Evolutionary conservation across 495 filamentous ascomycete species (phyloP).

Genomic region (Sphaerosporella brunnea): DNA sequence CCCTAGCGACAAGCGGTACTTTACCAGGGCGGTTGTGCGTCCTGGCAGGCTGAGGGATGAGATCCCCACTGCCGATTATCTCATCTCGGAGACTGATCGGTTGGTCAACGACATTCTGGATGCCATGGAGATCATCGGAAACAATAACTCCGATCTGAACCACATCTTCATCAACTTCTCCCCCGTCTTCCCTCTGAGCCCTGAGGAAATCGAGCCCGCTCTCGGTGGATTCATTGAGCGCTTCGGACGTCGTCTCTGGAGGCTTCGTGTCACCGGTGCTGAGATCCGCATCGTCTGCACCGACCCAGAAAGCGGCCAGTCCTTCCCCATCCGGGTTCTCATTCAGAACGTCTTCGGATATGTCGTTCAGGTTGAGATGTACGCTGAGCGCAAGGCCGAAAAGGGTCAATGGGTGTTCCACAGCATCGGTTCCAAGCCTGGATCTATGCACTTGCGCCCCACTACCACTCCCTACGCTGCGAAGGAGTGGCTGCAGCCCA

Average conservation of each 20-base stretch:
- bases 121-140: conserved; percentile 92
- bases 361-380: conserved; percentile 93
- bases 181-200: conserved; percentile 78
- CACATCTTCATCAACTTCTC: conserved; percentile 99
- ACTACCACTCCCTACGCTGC: conserved; percentile 88
- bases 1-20: conserved; percentile 93
- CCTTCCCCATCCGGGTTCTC: conserved; percentile 85
- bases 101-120: conserved; percentile 96
- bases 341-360: conserved; percentile 99
- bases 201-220: conserved; percentile 81
- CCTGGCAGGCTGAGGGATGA: conserved; percentile 87
- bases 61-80: conserved; percentile 90
- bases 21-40: conserved; percentile 83
- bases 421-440: conserved; percentile 88
- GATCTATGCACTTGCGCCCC: conserved; percentile 81
- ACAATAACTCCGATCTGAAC: conserved; percentile 98
- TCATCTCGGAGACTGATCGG: conserved; percentile 91
- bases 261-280: conserved; percentile 88
- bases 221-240: conserved; percentile 89
- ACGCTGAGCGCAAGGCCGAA: conserved; percentile 93
- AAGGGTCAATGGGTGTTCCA: conserved; percentile 96
- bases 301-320: conserved; percentile 61
- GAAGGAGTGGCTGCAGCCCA: conserved; percentile 96
- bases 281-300: conserved; percentile 98
- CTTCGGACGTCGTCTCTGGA: conserved; percentile 88